Evolutionary conservation across 106 monocot genomes (phyloP).

Genomic region (Ottelia alismoides): DNA sequence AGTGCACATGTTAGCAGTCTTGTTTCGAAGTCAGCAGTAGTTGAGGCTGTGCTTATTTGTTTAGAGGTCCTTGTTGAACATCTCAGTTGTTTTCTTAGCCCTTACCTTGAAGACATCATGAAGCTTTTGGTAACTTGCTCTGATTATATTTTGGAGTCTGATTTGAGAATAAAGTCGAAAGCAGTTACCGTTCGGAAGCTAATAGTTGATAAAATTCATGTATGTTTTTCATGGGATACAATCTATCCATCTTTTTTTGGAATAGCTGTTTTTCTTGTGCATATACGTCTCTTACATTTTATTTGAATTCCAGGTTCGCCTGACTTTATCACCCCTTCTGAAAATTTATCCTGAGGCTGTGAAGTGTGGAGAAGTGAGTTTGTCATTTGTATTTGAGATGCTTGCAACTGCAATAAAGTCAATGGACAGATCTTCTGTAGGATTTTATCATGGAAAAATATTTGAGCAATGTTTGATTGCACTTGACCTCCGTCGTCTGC

Average conservation of each 20-base stretch:
- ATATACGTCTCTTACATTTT: neutral
- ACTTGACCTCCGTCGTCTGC: conserved; percentile 75
- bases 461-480: conserved; percentile 65
- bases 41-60: conserved; percentile 28
- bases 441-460: conserved; percentile 59
- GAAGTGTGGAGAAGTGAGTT: conserved; percentile 56
- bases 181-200: conserved; percentile 55
- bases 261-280: too few relatives aligned
- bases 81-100: conserved; percentile 74
- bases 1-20: too few relatives aligned
- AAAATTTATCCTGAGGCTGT: conserved; percentile 40
- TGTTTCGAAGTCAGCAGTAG: conserved; percentile 15
- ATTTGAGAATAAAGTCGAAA: conserved; percentile 43
- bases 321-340: conserved; percentile 54
- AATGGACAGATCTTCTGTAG: conserved; percentile 74
- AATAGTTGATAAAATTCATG: conserved; percentile 69
- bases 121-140: conserved; percentile 57
- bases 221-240: too few relatives aligned
- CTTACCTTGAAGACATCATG: conserved; percentile 72
- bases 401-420: conserved; percentile 32
- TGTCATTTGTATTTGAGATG: conserved; percentile 73
- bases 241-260: too few relatives aligned
- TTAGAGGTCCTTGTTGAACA: conserved; percentile 60
- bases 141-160: conserved; percentile 38
- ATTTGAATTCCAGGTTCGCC: conserved; percentile 58